phyloP scores from a whole-genome alignment of 148 eudicot species.

The Persicaria maculosa region DNA sequence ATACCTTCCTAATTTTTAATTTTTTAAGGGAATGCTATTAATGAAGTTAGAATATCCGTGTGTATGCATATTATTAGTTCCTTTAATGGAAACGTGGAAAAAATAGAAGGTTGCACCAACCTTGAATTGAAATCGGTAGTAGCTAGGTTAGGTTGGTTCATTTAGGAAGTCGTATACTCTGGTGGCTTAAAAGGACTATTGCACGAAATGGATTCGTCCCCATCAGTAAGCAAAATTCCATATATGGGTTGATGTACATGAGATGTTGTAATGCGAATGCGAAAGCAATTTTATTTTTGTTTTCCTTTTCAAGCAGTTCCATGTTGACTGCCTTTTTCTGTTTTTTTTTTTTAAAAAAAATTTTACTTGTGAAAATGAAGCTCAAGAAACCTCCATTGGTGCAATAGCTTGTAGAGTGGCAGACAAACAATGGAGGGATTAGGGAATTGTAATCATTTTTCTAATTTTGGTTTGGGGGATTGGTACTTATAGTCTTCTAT shows the following conservation, averaged over 20 bases:
- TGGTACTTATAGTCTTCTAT: neutral
- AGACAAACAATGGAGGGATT: neutral
- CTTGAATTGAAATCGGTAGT: neutral
- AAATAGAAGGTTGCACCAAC: neutral
- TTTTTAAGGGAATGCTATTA: neutral
- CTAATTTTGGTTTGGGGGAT: neutral
- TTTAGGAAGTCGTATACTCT: neutral
- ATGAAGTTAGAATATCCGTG: neutral
- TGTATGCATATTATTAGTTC: neutral
- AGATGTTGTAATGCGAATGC: slow-evolving; percentile 5
- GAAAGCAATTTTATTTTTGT: neutral
- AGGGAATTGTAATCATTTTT: neutral
- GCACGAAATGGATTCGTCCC: neutral
- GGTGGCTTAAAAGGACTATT: neutral
- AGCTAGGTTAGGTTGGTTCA: neutral
- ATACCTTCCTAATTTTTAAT: neutral
- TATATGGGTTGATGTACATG: neutral
- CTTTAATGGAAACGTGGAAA: neutral
- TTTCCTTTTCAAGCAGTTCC: neutral
- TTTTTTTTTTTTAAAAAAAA: too few relatives aligned
- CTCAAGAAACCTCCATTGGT: neutral
- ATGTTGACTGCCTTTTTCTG: neutral
- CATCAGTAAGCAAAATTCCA: neutral
- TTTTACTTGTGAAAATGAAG: neutral
- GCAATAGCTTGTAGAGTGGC: neutral